These are phyloP conservation scores for Saccharomyces pastorianus DNA, from an alignment of 1,139 yeast species.

Conservation along the genomic window DNA sequence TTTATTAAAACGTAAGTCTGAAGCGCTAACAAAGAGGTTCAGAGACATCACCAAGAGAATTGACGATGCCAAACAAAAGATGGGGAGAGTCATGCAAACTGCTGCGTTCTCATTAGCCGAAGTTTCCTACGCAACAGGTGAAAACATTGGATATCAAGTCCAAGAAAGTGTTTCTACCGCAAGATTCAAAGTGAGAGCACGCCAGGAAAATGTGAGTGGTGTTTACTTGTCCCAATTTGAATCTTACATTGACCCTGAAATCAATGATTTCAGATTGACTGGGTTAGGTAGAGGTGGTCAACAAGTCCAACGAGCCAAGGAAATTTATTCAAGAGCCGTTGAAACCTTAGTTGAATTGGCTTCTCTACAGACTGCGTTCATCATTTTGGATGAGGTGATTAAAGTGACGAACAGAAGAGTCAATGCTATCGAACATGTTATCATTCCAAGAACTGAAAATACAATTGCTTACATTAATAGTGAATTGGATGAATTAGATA, in stretches of 20 bases:
- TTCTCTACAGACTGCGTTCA: slow-evolving; percentile 89
- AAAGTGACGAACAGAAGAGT: slow-evolving; percentile 97
- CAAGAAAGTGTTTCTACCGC: slow-evolving; percentile 90
- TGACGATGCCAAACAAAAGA: slow-evolving; percentile 89
- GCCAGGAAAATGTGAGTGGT: slow-evolving; percentile 94
- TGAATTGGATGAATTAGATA: slow-evolving; percentile 92
- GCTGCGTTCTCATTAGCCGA: slow-evolving; percentile 97
- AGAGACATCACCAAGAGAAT: slow-evolving; percentile 91
- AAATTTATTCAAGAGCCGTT: slow-evolving; percentile 88
- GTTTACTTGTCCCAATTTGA: slow-evolving; percentile 91
- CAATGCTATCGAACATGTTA: slow-evolving; percentile 96
- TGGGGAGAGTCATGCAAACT: slow-evolving; percentile 98
- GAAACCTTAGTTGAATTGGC: slow-evolving; percentile 94
- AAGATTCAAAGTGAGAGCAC: slow-evolving; percentile 81
- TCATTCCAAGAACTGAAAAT: slow-evolving; percentile 94
- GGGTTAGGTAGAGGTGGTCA: slow-evolving; percentile 98
- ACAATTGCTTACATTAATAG: slow-evolving; percentile 90
- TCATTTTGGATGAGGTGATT: slow-evolving; percentile 92
- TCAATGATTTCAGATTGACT: slow-evolving; percentile 90
- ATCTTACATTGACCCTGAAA: slow-evolving; percentile 68
- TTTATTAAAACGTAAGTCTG: slow-evolving; percentile 86
- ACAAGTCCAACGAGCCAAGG: slow-evolving; percentile 91
- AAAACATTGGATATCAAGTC: slow-evolving; percentile 87
- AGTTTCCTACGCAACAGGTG: slow-evolving; percentile 95
- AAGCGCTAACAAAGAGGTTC: slow-evolving; percentile 91